Base-by-base conservation (phyloP, 306 rosid genomes). In the Carpinus fangiana region DNA sequence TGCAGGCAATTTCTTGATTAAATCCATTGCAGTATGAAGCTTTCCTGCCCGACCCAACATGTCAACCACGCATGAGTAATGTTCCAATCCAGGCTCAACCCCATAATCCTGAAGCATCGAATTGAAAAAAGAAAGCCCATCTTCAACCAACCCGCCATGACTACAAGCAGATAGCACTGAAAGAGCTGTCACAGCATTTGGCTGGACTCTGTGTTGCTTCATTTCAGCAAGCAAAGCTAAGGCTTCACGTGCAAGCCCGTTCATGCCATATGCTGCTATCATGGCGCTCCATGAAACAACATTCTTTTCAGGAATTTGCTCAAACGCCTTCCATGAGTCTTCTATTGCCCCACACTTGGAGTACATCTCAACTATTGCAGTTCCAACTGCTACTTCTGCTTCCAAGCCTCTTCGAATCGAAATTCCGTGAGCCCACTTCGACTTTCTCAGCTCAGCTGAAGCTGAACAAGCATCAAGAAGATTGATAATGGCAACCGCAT, bases 331-430 rank as follows among this genome's bases (percentile, higher is more conserved):
- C 54, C 77, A 62, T 13, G 87, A 85, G 70, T 85, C 83, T 67
- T 76, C 89, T 55, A 80, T 73, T 5, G 68, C 85, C 57, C 90
- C 90, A n/a, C 90, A 85, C 70, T 85, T 87, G 0, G 89, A 84
- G 74, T 87, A 85, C 86, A 82, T 85, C 73, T 80, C 87, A 4
- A 87, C 38, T 57, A 76, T 80, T 53, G 90, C 85, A 31, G 87
- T 82, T 67, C 86, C 82, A 9, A 87, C 73, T 7, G 78, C 77
- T 41, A 87, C 87, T 47, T 87, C 79, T 16, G 73, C 56, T 6
- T 78, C 71, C 47, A 78, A 73, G n/a, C 80, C 78, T 41, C 75
- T 60, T 73, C 82, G 65, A 55, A 82, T 38, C 66, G 89, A 74
- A 48, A 85, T 73, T 0, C 84, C 90, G 50, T 85, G 90, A 13